These are phyloP conservation scores for Ascoidea rubescens DNA, from an alignment of 805 yeast genomes.

Conservation along the genomic window DNA sequence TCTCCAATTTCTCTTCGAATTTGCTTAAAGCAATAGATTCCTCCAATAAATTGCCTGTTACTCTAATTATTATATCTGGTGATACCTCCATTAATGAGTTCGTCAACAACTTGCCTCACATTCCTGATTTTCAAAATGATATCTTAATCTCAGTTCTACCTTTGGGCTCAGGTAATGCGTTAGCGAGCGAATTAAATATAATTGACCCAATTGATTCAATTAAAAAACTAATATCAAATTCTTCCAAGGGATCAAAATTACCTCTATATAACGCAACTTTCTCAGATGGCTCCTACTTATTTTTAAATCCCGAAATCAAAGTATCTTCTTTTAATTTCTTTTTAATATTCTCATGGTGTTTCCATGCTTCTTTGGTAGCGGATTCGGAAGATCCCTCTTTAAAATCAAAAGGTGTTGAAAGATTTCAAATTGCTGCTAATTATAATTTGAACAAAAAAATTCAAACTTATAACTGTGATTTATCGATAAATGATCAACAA, in stretches of 20 bases:
- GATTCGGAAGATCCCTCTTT: constrained; percentile 56
- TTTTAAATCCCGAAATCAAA: too few relatives aligned
- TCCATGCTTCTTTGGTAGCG: constrained; percentile 67
- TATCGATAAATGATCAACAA: constrained; percentile 11
- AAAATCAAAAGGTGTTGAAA: constrained; percentile 38
- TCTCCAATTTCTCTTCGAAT: constrained; percentile 19
- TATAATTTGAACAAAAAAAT: constrained; percentile 26
- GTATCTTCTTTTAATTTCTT: constrained; percentile 16
- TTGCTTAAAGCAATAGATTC: constrained; percentile 6
- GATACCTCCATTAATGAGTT: constrained; percentile 66
- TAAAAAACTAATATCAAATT: constrained; percentile 14
- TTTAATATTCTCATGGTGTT: constrained; percentile 64
- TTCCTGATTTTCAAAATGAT: too few relatives aligned
- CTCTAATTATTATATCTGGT: constrained; percentile 54
- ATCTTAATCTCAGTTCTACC: constrained; percentile 27
- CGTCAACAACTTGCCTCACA: constrained; percentile 28
- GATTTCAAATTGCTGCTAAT: constrained; percentile 51
- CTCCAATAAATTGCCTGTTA: constrained; percentile 10
- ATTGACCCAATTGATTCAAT: constrained; percentile 16
- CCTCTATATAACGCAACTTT: constrained; percentile 30
- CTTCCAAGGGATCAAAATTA: constrained; percentile 15
- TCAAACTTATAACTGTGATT: constrained; percentile 36
- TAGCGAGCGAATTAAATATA: constrained; percentile 40
- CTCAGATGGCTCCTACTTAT: constrained; percentile 22
- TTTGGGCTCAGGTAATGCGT: constrained; percentile 66